Conservation (phyloP, 1,284 basidiomycete species). For the Ganoderma leucocontextum region DNA sequence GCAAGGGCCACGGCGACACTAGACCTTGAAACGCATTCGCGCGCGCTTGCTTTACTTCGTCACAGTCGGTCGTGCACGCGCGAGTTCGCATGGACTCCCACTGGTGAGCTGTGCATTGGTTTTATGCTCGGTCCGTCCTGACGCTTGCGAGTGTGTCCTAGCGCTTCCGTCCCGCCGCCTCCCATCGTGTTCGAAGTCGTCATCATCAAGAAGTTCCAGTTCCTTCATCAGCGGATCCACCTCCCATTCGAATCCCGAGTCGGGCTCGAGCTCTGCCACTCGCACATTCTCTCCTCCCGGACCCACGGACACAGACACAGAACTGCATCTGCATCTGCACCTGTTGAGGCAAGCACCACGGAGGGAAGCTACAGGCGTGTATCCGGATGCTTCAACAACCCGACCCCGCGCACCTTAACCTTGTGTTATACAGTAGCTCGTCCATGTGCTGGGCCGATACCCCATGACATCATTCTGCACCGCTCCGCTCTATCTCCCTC, state of each 20-base stretch:
- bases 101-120: background rate
- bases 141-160: background rate
- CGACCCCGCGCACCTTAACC: background rate
- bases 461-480: slow-evolving; percentile 4
- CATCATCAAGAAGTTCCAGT: background rate
- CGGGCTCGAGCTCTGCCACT: background rate
- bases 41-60: background rate
- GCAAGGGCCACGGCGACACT: background rate
- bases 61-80: background rate
- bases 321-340: background rate
- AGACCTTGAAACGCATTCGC: background rate
- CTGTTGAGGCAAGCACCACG: background rate
- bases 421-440: slow-evolving; percentile 1
- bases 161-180: background rate
- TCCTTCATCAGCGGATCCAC: slow-evolving; percentile 3
- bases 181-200: background rate
- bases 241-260: slow-evolving; percentile 1
- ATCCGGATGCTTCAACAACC: background rate
- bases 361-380: background rate
- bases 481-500: slow-evolving; percentile 5
- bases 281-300: background rate
- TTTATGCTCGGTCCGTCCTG: background rate
- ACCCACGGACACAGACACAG: background rate
- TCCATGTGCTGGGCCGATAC: slow-evolving; percentile 1
- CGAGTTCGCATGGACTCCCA: background rate